Conservation (phyloP, 2,329 filamentous ascomycete species). For the Calonectria naviculata region DNA sequence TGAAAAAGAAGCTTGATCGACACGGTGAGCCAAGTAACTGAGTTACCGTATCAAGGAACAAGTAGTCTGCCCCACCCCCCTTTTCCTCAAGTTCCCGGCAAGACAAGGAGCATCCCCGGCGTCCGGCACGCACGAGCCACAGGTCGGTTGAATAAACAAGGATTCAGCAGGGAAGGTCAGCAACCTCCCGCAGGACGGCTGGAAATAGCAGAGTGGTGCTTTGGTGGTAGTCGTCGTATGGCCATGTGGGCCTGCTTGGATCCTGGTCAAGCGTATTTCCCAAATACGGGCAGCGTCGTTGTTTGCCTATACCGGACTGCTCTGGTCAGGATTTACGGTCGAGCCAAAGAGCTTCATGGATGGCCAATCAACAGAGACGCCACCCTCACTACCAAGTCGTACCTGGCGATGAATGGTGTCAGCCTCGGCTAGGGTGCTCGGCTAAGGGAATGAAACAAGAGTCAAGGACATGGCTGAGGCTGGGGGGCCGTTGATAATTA, state of each 20-base stretch:
- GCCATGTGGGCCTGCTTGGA: neutral
- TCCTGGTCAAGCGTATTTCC: neutral
- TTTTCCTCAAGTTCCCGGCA: neutral
- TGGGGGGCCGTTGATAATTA: neutral
- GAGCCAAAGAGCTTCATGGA: neutral
- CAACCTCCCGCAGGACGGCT: slow-evolving; percentile 1
- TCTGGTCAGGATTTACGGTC: neutral
- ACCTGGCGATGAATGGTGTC: neutral
- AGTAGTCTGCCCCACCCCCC: neutral
- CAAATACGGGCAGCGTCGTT: slow-evolving; percentile 9
- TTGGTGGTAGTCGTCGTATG: neutral
- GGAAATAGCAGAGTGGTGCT: neutral
- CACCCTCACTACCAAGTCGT: too few species aligned
- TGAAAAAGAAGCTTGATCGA: neutral
- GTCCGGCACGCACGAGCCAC: slow-evolving; percentile 5
- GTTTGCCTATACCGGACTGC: neutral
- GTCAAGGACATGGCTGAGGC: neutral
- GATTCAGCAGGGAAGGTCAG: neutral
- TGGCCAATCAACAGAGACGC: neutral
- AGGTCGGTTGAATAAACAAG: neutral
- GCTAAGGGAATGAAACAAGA: neutral
- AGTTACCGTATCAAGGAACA: neutral
- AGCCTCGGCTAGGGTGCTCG: neutral
- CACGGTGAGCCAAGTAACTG: slow-evolving; percentile 2
- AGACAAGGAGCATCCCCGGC: neutral